A percentile compares a stretch with the other conserved stretches of the same genome.
phyloP scores from a whole-genome alignment of 2,329 filamentous ascomycete genomes.

The Talaromyces sp. region DNA sequence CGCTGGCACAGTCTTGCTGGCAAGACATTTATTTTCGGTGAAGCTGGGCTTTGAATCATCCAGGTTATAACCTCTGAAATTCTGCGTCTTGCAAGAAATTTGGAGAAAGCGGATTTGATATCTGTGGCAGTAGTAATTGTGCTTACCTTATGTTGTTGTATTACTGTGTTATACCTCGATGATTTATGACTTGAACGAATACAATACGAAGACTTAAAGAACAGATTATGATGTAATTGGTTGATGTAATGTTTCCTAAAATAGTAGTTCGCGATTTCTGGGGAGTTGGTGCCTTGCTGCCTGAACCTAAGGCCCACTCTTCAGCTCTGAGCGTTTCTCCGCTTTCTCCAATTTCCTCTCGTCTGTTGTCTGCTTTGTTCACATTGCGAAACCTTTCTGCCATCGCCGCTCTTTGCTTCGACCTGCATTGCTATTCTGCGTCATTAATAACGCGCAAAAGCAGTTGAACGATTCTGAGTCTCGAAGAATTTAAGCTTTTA shows the following conservation, averaged over 20 bases:
- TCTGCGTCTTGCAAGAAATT: not conserved
- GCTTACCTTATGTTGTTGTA: not conserved
- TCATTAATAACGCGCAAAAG: not conserved
- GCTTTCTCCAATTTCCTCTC: not conserved
- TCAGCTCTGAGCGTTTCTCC: not conserved
- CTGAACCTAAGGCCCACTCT: not conserved
- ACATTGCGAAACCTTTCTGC: not conserved
- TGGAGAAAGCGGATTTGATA: constrained; percentile 7
- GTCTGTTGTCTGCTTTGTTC: not conserved
- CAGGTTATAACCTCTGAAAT: not conserved
- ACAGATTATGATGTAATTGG: not conserved
- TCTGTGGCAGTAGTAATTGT: constrained; percentile 1
- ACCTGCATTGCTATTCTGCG: no score
- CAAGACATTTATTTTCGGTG: constrained; percentile 10
- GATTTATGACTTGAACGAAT: not conserved
- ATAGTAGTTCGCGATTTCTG: not conserved
- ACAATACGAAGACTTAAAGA: not conserved
- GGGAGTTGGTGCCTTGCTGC: not conserved
- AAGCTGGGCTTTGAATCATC: constrained; percentile 14
- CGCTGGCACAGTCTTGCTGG: constrained; percentile 15
- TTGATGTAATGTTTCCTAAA: not conserved
- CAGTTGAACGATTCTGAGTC: not conserved
- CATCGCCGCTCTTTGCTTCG: not conserved
- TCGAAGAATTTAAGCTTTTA: not conserved
- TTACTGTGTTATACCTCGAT: not conserved